Conservation (phyloP, 371 early-diverging fungal species). For the Mortierella sp. region DNA sequence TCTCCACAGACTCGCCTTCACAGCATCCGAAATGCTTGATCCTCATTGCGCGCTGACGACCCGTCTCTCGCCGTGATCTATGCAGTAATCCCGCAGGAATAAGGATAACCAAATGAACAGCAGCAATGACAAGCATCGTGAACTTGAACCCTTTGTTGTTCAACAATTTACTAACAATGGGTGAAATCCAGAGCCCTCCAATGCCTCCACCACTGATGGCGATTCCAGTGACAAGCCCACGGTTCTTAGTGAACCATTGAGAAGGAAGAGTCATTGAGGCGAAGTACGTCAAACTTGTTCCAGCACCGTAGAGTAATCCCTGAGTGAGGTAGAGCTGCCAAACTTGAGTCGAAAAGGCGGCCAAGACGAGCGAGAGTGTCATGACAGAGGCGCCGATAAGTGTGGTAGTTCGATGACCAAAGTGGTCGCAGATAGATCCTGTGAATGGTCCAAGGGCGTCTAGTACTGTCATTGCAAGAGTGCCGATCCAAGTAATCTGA, state of each 20-base stretch:
- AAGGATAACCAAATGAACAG: conserved; percentile 65
- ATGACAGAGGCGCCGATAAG: conserved; percentile 61
- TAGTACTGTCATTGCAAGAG: neutral
- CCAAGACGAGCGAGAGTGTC: conserved; percentile 64
- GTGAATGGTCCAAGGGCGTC: conserved; percentile 60
- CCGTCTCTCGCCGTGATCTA: conserved; percentile 30
- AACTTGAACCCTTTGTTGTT: conserved; percentile 68
- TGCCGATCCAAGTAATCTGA: neutral
- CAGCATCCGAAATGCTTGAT: conserved; percentile 37
- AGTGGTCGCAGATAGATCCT: conserved; percentile 54
- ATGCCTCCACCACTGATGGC: conserved; percentile 84
- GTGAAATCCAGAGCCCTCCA: conserved; percentile 82
- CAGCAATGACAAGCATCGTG: conserved; percentile 75
- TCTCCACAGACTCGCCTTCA: conserved; percentile 44
- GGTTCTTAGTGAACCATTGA: conserved; percentile 81
- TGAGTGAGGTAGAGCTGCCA: conserved; percentile 73
- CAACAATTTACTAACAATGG: conserved; percentile 73
- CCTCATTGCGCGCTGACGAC: conserved; percentile 27
- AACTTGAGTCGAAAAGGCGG: conserved; percentile 54
- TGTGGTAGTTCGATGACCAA: conserved; percentile 60
- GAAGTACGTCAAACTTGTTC: conserved; percentile 69
- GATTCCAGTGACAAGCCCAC: conserved; percentile 84
- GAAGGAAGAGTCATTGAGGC: conserved; percentile 73
- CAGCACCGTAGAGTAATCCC: conserved; percentile 66
- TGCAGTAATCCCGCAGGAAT: conserved; percentile 57